These are phyloP conservation scores for Filosporella fistucella DNA, from an alignment of 495 filamentous ascomycete species.

Conservation along the genomic window DNA sequence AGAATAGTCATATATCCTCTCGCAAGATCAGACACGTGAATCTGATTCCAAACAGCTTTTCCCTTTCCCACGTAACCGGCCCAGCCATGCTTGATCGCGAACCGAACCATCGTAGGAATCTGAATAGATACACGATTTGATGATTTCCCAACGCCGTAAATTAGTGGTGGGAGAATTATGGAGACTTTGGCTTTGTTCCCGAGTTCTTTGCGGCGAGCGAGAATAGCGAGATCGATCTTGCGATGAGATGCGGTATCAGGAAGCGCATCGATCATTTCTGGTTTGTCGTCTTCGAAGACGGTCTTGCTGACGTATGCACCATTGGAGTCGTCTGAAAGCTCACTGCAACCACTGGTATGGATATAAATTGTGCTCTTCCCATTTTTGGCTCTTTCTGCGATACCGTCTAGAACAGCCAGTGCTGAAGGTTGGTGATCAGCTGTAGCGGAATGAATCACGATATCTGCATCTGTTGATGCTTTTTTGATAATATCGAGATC, in stretches of 20 bases:
- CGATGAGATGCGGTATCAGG: constrained; percentile 35
- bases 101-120: constrained; percentile 28
- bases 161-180: constrained; percentile 32
- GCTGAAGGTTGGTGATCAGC: constrained; percentile 32
- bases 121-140: constrained; percentile 28
- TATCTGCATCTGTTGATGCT: constrained; percentile 25
- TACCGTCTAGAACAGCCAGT: constrained; percentile 30
- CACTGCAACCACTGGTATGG: constrained; percentile 37
- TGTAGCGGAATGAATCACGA: constrained; percentile 35
- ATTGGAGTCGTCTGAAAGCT: too few relatives aligned
- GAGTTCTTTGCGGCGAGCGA: constrained; percentile 27
- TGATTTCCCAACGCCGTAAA: constrained; percentile 30
- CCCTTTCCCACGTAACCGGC: constrained; percentile 27
- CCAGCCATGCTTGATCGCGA: constrained; percentile 33
- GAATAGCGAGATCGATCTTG: constrained; percentile 34
- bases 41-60: constrained; percentile 22
- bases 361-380: constrained; percentile 31
- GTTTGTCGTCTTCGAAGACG: constrained; percentile 30
- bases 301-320: constrained; percentile 28
- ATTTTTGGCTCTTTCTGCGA: constrained; percentile 25
- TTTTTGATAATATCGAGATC: too few relatives aligned
- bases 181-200: constrained; percentile 30
- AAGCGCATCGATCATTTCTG: constrained; percentile 29
- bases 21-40: constrained; percentile 30
- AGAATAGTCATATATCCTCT: constrained; percentile 29